Base-by-base conservation (phyloP, 2,329 filamentous ascomycete genomes). In the Aspergillus tubingensis region DNA sequence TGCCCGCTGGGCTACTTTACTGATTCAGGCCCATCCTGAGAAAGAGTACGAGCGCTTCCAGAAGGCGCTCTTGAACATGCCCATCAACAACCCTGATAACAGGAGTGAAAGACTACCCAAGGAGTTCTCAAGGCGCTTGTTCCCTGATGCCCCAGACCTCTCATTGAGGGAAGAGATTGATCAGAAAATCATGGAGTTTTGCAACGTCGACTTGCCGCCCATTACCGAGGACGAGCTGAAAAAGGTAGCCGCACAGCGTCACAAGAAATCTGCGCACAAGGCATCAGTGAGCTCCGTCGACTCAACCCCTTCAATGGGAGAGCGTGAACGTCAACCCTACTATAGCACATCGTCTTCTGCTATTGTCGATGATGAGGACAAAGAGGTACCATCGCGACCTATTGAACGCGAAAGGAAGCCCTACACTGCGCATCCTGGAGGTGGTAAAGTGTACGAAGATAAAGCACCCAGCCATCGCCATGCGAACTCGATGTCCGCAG, bases 11-110 rank as follows among this genome's bases (percentile, higher is more conserved):
- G 87, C 90, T 79, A 88, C 86, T 1, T 81, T 86, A 41, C 84
- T 91, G 73, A 88, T 94, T 39, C 85, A 87, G 64, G 90, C 91
- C 1, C 87, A 92, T 65, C 92, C 92, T 0, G 87, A 92, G 43
- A 82, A 86, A 50, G 92, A 96, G 74, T 88, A 87, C 60, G 82
- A 84, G 44, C 86, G 92, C 8, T 80, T 96, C 4, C 81, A 86
- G 47, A 86, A 84, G 59, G 85, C 91, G 21, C 85, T 93, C 3
- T 74, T 86, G 3, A 83, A 88, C 48, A 85, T 93, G 75, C 89
- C 91, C 0, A 89, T 96, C 67, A 87, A 74, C 68, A 86, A 88
- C 57, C 82, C 86, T 0, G 83, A 87, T 48, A 84, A 89, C 51
- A 85, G 82, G 64, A 86, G 84, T 10, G 90, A 93, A 74, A 82